Conservation (phyloP, 2,329 filamentous ascomycete genomes). For the Diplodia mutila region DNA sequence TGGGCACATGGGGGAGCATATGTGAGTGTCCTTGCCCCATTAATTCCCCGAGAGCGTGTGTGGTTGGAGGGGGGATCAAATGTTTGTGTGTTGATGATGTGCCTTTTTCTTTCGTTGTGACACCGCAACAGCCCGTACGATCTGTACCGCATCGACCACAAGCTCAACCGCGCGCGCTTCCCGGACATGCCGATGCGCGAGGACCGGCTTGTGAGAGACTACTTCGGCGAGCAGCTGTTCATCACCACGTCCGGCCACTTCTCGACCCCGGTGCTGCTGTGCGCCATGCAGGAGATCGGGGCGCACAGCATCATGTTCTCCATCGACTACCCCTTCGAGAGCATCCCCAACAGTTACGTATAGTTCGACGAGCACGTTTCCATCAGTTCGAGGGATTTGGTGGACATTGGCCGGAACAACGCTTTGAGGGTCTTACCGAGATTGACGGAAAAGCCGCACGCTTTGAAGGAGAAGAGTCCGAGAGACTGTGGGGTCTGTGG, state of each 20-base stretch:
- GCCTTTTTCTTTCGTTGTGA: no score
- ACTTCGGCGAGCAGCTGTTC: constrained; percentile 60
- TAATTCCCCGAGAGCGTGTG: no score
- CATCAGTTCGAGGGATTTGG: constrained; percentile 42
- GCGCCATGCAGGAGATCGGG: constrained; percentile 54
- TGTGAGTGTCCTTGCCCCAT: constrained; percentile 28
- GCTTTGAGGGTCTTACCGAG: constrained; percentile 46
- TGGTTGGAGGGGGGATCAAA: no score
- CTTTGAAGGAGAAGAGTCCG: background rate
- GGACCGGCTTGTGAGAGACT: constrained; percentile 58
- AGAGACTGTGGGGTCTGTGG: background rate
- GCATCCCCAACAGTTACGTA: constrained; percentile 46
- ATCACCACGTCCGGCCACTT: constrained; percentile 63
- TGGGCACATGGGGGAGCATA: constrained; percentile 54
- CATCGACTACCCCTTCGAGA: constrained; percentile 59
- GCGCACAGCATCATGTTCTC: constrained; percentile 57
- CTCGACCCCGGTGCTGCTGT: constrained; percentile 57
- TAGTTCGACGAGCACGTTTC: constrained; percentile 48
- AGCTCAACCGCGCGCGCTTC: constrained; percentile 53
- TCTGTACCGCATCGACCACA: constrained; percentile 49
- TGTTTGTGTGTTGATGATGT: background rate
- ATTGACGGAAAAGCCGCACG: background rate
- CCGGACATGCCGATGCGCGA: constrained; percentile 40
- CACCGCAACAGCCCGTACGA: constrained; percentile 45
- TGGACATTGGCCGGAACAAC: constrained; percentile 53